Percentiles rank a stretch among this genome's conserved stretches.
phyloP scores from a whole-genome alignment of 1,139 yeast species.

The Hyphopichia wangnamkhiaoensis region DNA sequence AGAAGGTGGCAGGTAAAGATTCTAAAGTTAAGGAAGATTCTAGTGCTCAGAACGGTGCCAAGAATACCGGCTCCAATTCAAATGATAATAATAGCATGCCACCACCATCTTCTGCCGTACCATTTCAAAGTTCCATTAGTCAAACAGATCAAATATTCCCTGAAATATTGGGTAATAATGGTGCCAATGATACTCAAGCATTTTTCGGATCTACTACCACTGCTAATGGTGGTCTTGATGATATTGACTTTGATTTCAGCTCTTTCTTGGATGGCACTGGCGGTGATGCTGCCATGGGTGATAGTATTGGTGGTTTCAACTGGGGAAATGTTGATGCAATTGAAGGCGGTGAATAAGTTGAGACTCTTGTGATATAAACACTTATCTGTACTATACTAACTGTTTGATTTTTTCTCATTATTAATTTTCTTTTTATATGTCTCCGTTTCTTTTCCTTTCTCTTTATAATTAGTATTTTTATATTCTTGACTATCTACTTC shows the following conservation, averaged over 20 bases:
- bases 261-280: constrained; percentile 49
- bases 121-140: constrained; percentile 29
- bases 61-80: constrained; percentile 10
- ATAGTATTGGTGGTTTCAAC: constrained; percentile 45
- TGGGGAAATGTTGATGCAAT: constrained; percentile 59
- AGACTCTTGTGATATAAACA: too few species aligned
- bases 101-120: constrained; percentile 24
- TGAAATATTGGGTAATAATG: constrained; percentile 30
- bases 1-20: constrained; percentile 2
- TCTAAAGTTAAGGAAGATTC: constrained; percentile 4
- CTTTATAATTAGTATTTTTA: too few species aligned
- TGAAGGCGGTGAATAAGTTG: constrained; percentile 32
- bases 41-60: too few species aligned
- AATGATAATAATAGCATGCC: constrained; percentile 17
- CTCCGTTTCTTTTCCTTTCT: background rate
- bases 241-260: constrained; percentile 57
- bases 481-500: too few species aligned
- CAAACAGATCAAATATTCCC: constrained; percentile 37
- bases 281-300: constrained; percentile 32
- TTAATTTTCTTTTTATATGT: too few species aligned
- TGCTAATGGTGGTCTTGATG: constrained; percentile 33
- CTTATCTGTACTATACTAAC: too few species aligned
- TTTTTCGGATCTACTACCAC: constrained; percentile 22
- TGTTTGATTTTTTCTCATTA: background rate
- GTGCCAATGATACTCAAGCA: constrained; percentile 18